Conservation (phyloP, 1,139 yeast genomes). For the Saccharomyces hybrid region DNA sequence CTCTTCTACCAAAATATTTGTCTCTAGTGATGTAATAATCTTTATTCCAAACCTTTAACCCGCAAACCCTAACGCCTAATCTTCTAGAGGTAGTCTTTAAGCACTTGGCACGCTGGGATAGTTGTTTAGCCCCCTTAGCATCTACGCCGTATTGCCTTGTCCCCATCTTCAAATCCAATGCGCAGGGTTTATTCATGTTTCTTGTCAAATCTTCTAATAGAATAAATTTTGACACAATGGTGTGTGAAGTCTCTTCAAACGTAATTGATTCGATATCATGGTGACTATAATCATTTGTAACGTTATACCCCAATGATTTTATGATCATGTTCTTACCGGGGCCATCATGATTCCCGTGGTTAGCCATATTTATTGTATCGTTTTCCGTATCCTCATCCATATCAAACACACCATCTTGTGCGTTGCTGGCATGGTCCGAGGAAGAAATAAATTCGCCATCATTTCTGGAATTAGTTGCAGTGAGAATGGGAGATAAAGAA, state of each 20-base stretch:
- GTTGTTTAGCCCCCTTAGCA: conserved; percentile 63
- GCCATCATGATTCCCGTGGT: neutral
- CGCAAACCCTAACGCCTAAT: conserved; percentile 90
- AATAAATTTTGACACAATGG: conserved; percentile 50
- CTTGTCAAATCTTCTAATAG: conserved; percentile 86
- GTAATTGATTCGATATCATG: conserved; percentile 12
- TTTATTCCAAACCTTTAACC: conserved; percentile 79
- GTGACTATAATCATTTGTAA: neutral
- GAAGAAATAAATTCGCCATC: neutral
- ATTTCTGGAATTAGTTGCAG: neutral
- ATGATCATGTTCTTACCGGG: neutral
- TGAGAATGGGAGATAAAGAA: neutral
- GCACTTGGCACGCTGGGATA: conserved; percentile 79
- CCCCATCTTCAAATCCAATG: conserved; percentile 94
- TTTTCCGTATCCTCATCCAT: conserved; percentile 15
- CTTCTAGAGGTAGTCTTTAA: conserved; percentile 67
- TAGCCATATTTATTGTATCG: conserved; percentile 23
- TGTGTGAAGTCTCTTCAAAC: conserved; percentile 25
- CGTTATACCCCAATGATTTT: neutral
- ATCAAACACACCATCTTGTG: neutral
- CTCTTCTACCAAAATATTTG: conserved; percentile 83
- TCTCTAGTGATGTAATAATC: conserved; percentile 60
- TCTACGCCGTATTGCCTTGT: conserved; percentile 97
- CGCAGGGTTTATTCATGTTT: conserved; percentile 80
- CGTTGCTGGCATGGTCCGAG: neutral